Percentiles rank a stretch among this genome's conserved stretches.
These are phyloP conservation scores for Toxicodendron radicans DNA, from an alignment of 345 rosid genomes.

Conservation along the genomic window DNA sequence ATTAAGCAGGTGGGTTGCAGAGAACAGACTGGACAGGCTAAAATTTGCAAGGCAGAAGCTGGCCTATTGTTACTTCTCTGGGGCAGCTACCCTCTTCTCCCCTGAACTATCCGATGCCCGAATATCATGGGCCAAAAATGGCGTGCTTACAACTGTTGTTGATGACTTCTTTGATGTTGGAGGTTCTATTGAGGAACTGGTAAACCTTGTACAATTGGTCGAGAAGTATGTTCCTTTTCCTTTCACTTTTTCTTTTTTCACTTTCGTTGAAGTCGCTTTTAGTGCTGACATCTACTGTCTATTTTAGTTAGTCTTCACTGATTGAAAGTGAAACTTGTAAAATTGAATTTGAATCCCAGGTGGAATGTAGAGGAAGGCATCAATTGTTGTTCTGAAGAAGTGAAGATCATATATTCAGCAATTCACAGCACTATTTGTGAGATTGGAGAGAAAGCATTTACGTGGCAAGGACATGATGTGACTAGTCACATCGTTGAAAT, in stretches of 20 bases:
- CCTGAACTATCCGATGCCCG: conserved; percentile 81
- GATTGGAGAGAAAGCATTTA: conserved; percentile 60
- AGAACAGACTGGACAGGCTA: conserved; percentile 64
- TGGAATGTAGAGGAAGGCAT: conserved; percentile 51
- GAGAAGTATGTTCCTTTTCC: conserved; percentile 40
- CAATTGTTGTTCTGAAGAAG: conserved; percentile 65
- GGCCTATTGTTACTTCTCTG: conserved; percentile 78
- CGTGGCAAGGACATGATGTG: conserved; percentile 61
- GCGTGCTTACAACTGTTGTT: conserved; percentile 76
- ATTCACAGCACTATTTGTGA: conserved; percentile 62
- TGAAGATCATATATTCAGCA: conserved; percentile 73
- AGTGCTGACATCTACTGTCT: conserved; percentile 8
- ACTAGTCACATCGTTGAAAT: conserved; percentile 50
- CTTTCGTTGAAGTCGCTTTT: not conserved
- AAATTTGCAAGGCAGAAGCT: conserved; percentile 75
- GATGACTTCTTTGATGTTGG: conserved; percentile 92
- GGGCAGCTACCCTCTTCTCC: conserved; percentile 58
- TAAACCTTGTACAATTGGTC: conserved; percentile 64
- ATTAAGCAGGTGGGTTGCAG: conserved; percentile 66
- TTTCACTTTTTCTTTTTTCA: not conserved
- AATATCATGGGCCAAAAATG: conserved; percentile 86
- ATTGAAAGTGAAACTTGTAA: conserved; percentile 12
- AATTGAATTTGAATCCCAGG: conserved; percentile 38
- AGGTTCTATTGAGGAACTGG: conserved; percentile 69
- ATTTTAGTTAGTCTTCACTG: conserved; percentile 15